phyloP scores from a whole-genome alignment of 208 protist genomes.

The Crithidia brevicula region DNA sequence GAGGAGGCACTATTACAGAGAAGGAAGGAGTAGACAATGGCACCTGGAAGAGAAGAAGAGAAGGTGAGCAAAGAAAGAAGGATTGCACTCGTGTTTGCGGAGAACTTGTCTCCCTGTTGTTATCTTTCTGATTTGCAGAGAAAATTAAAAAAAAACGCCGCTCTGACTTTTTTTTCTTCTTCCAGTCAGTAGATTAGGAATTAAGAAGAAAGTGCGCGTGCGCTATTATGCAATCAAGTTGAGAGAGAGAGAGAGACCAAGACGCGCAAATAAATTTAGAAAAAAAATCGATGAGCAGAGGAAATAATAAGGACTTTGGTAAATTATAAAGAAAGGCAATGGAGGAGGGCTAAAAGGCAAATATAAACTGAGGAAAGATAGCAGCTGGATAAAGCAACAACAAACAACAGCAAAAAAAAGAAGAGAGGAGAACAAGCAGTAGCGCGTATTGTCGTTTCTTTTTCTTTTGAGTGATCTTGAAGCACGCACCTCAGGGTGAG shows the following conservation, averaged over 20 bases:
- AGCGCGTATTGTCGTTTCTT: no score
- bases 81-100: no score
- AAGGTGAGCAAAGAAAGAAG: constrained; percentile 11
- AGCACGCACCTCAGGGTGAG: no score
- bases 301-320: constrained; percentile 23
- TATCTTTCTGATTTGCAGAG: no score
- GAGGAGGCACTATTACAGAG: neutral
- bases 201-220: no score
- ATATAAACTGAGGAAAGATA: neutral
- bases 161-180: no score
- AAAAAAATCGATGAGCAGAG: constrained; percentile 15
- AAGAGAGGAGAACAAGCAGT: no score
- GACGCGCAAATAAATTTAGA: neutral
- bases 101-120: no score
- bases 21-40: constrained; percentile 4
- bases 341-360: neutral
- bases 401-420: neutral
- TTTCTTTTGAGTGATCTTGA: no score
- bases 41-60: neutral
- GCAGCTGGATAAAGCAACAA: neutral
- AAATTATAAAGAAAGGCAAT: neutral
- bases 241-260: neutral
- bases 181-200: no score
- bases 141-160: constrained; percentile 33
- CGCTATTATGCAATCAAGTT: no score